Evolutionary conservation across 345 rosid genomes (phyloP), one percentile per base, ranked within the genome.

Genomic region (Draba incana): DNA sequence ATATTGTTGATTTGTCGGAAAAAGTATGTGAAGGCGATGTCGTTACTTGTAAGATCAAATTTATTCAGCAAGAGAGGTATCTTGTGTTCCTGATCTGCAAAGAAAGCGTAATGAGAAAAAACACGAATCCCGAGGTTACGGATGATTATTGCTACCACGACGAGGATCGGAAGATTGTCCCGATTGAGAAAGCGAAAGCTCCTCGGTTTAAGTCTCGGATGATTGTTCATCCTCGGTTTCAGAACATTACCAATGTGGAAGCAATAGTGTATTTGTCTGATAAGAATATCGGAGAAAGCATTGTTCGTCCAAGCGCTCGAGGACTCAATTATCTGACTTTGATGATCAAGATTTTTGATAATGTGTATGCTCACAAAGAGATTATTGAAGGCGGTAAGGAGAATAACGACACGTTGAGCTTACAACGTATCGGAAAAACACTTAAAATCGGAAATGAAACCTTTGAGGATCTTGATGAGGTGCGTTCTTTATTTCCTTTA

Each of bases 381-480:
- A 84, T 91, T 31, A 72, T 83, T 57, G 97, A 91, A 82, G 93
- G 92, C 54, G 92, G 87, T 37, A 88, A 88, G 69, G 88, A 85
- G 59, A 80, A 75, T 61, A 88, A 80, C 57, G 87, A 81, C 63
- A 80, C 82, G 31, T 71, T 82, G 68, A 85, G 86, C 81, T 70
- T 85, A 53, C 90, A 86, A 64, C 86, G 93, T 37, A 85, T 88
- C 44, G 98, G 96, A 54, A 92, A 88, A 86, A 84, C 86, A 4
- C 41, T 91, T 73, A 91, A 84, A 80, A 85, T 88, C 28, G 97
- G 92, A 74, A 89, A 88, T 68, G 96, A 92, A 71, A 87, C 86
- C 49, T 92, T 92, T 30, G 96, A 92, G 82, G 98, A 91, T 83
- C 77, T 91, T 76, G 96, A 91, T 69, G 97, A 91, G 93, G 97